Evolutionary conservation across 352 stramenopile genomes (phyloP).

Genomic region (Phytophthora rubi): DNA sequence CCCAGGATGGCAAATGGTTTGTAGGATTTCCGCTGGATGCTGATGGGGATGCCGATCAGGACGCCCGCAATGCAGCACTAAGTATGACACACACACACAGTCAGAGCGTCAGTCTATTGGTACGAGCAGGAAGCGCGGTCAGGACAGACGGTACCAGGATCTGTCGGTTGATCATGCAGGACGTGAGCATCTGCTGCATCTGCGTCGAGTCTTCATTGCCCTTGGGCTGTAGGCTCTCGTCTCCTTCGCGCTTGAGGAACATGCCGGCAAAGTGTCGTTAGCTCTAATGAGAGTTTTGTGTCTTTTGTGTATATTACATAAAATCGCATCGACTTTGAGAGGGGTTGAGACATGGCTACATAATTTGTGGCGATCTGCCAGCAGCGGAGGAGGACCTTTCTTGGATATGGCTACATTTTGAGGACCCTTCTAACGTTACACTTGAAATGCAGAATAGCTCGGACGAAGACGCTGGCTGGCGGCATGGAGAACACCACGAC

Average conservation of each 20-base stretch:
- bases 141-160: slow-evolving; percentile 55
- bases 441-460: not conserved
- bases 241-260: slow-evolving; percentile 63
- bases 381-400: slow-evolving; percentile 1
- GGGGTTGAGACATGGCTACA: slow-evolving; percentile 2
- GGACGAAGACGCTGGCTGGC: not conserved
- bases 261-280: slow-evolving; percentile 18
- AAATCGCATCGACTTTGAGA: slow-evolving; percentile 8
- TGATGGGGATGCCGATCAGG: slow-evolving; percentile 79
- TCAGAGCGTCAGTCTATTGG: not conserved
- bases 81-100: not conserved
- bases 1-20: slow-evolving; percentile 70
- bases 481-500: not conserved
- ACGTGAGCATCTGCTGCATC: slow-evolving; percentile 85
- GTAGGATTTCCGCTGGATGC: slow-evolving; percentile 59
- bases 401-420: slow-evolving; percentile 3
- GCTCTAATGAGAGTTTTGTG: not conserved
- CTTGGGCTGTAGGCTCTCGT: slow-evolving; percentile 54
- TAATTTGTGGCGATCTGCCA: slow-evolving; percentile 9
- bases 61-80: slow-evolving; percentile 75
- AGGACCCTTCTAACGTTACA: slow-evolving; percentile 1
- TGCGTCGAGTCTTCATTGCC: slow-evolving; percentile 73
- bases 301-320: not conserved
- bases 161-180: slow-evolving; percentile 87
- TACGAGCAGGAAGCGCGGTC: not conserved